Evolutionary conservation across 306 rosid genomes (phyloP).

Genomic region (Begonia fuchsioides): DNA sequence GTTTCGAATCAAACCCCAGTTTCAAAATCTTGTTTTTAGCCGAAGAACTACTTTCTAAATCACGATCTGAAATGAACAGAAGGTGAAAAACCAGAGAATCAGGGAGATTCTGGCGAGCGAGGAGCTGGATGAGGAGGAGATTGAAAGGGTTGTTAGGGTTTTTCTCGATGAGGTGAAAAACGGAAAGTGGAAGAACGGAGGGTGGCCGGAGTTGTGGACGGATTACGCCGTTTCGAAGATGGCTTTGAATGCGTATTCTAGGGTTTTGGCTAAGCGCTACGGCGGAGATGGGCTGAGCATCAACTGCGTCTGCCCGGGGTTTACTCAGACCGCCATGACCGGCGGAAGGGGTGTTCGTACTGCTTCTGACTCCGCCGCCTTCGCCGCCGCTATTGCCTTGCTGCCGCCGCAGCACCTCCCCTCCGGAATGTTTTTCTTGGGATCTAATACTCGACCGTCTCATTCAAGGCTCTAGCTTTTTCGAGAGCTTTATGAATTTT

Average conservation of each 20-base stretch:
- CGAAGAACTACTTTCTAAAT: not conserved
- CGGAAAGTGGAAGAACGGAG: conserved; percentile 48
- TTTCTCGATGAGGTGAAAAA: conserved; percentile 40
- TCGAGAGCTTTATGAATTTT: no score
- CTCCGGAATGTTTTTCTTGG: conserved; percentile 40
- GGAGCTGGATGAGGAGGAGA: conserved; percentile 30
- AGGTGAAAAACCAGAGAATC: conserved; percentile 30
- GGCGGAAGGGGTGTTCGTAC: conserved; percentile 57
- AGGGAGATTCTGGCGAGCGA: conserved; percentile 18
- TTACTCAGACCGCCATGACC: conserved; percentile 79
- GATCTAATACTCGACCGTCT: not conserved
- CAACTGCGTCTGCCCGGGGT: conserved; percentile 80
- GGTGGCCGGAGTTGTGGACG: conserved; percentile 89
- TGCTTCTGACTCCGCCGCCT: conserved; percentile 32
- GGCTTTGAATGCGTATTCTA: conserved; percentile 61
- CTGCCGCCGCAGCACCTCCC: conserved; percentile 49
- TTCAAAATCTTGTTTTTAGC: no score
- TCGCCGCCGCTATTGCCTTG: conserved; percentile 35
- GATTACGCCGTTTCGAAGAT: conserved; percentile 75
- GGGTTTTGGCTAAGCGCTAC: conserved; percentile 40
- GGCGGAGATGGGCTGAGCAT: conserved; percentile 24
- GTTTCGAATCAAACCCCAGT: not conserved
- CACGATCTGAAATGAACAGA: conserved; percentile 15
- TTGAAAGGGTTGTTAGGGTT: conserved; percentile 24
- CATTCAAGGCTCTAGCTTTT: conserved; percentile 4